Conservation (phyloP, 129 eudicot species). For the Chrysanthemum makinoi region DNA sequence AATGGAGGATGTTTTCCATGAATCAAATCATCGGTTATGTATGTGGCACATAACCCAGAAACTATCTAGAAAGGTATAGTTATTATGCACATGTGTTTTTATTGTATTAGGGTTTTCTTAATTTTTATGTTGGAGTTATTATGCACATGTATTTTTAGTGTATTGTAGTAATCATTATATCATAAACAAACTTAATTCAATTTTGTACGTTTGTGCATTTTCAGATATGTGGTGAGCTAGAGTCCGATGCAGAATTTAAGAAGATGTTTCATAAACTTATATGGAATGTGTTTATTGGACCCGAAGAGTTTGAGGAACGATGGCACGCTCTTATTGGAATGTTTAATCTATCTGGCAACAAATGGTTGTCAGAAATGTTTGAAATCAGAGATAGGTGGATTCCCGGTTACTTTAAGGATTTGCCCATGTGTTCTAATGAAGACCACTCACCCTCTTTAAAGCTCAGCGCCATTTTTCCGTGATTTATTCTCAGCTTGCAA, state of each 20-base stretch:
- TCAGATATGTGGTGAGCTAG: background rate
- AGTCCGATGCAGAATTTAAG: background rate
- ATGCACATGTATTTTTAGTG: background rate
- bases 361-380: background rate
- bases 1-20: background rate
- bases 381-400: background rate
- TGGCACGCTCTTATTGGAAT: background rate
- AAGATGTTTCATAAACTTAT: background rate
- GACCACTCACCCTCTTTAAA: background rate
- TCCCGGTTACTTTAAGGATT: background rate
- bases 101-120: too few species aligned
- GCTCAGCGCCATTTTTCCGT: background rate
- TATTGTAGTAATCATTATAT: too few species aligned
- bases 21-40: background rate
- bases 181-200: too few species aligned
- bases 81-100: too few species aligned
- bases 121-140: background rate
- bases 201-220: background rate
- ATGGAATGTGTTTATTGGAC: background rate
- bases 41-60: constrained; percentile 6
- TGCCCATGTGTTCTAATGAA: background rate
- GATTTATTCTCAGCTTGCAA: background rate
- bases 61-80: background rate
- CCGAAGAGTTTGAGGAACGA: background rate
- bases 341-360: background rate